Conservation (phyloP, 805 yeast species). For the Saturnispora zaruensis region DNA sequence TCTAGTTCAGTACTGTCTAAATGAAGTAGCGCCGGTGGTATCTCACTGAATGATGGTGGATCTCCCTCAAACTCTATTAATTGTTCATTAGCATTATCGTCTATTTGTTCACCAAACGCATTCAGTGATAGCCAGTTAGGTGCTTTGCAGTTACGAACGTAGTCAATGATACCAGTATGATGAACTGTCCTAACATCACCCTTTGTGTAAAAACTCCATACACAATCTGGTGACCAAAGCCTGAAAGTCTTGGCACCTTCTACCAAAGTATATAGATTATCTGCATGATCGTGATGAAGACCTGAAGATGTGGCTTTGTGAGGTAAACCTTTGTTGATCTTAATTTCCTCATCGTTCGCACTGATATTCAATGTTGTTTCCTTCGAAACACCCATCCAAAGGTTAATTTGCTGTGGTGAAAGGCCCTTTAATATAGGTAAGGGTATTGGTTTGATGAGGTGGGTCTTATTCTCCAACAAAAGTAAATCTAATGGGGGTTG, state of each 20-base stretch:
- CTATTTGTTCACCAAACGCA: constrained; percentile 48
- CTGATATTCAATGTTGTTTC: constrained; percentile 22
- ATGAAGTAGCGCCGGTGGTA: constrained; percentile 59
- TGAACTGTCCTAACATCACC: constrained; percentile 48
- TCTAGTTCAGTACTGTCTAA: constrained; percentile 40
- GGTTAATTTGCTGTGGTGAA: constrained; percentile 61
- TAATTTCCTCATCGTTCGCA: not conserved
- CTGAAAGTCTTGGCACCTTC: constrained; percentile 61
- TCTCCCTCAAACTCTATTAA: constrained; percentile 26
- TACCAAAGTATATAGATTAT: constrained; percentile 56
- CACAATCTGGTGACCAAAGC: constrained; percentile 55
- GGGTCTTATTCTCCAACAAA: constrained; percentile 15
- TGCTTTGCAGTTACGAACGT: constrained; percentile 42
- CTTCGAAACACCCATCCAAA: constrained; percentile 52
- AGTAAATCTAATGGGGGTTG: constrained; percentile 44
- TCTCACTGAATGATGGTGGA: constrained; percentile 61
- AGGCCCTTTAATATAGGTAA: constrained; percentile 20
- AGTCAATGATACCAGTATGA: constrained; percentile 62
- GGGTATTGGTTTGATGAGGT: constrained; percentile 32
- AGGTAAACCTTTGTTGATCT: constrained; percentile 26
- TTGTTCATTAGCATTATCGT: not conserved
- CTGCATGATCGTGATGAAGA: constrained; percentile 75
- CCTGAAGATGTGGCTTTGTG: constrained; percentile 56
- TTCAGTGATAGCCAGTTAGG: constrained; percentile 45
- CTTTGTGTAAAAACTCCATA: constrained; percentile 49